phyloP scores from a whole-genome alignment of 1,284 basidiomycete genomes.

The Pisolithus thermaeus region DNA sequence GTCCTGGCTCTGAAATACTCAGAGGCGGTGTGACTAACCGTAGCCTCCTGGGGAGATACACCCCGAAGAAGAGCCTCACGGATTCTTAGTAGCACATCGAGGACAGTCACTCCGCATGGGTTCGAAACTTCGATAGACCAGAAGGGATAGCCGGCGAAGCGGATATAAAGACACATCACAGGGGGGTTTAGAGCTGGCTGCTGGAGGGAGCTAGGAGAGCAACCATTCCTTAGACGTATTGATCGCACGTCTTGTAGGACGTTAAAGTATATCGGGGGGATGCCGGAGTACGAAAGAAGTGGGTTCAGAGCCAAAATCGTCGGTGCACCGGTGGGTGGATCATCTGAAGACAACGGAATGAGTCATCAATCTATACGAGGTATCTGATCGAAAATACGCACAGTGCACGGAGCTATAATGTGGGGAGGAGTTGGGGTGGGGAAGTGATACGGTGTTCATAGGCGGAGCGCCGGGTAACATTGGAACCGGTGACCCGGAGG shows the following conservation, averaged over 20 bases:
- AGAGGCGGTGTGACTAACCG: conserved; percentile 22
- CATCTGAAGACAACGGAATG: conserved; percentile 7
- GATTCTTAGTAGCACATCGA: conserved; percentile 24
- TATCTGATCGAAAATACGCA: conserved; percentile 7
- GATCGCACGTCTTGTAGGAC: conserved; percentile 21
- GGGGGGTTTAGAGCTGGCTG: conserved; percentile 20
- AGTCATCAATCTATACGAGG: conserved; percentile 1
- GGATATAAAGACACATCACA: conserved; percentile 14
- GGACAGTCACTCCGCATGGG: conserved; percentile 21
- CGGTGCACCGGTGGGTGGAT: conserved; percentile 6
- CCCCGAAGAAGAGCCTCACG: conserved; percentile 22
- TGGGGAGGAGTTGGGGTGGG: conserved; percentile 25
- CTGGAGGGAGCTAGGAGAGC: conserved; percentile 13
- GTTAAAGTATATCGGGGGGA: conserved; percentile 19
- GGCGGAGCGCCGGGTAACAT: conserved; percentile 21
- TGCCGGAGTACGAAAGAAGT: conserved; percentile 18
- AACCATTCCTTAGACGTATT: conserved; percentile 18
- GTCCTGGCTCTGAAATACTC: conserved; percentile 26
- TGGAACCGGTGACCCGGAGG: conserved; percentile 16
- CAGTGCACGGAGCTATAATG: conserved; percentile 14
- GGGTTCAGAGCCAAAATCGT: conserved; percentile 23
- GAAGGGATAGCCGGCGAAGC: conserved; percentile 17
- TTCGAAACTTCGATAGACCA: conserved; percentile 30
- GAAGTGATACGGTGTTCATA: conserved; percentile 22
- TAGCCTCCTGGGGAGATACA: conserved; percentile 20